Evolutionary conservation across 2,329 filamentous ascomycete genomes (phyloP), one percentile per base, ranked within the genome.

Genomic region (Paracoccidioides lutzii): DNA sequence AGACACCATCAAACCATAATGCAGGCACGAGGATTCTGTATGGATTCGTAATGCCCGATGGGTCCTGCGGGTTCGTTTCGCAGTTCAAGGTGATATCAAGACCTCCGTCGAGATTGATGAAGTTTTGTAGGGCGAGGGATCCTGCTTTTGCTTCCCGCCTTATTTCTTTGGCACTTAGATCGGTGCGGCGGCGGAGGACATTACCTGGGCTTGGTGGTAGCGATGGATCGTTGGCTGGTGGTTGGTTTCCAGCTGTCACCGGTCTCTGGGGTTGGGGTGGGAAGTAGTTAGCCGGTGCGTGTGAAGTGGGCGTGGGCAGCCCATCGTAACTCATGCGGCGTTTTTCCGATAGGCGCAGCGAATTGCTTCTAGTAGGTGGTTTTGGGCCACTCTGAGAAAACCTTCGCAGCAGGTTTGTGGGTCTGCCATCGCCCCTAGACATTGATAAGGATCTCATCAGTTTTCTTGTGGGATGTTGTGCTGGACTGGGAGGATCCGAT

Each of bases 41-140:
- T 7, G 90, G 88, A 52, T 83, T 81, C 0, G 93, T 98, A 60
- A 88, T 89, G 12, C 93, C 94, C 0, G 87, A 80, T 0, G 93
- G 91, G 63, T 98, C 90, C 59, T 82, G 83, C 46, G 87, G 81
- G 63, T 85, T 90, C 59, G 96, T 82, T 72, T 98, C 93, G 59
- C 95, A 83, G 63, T 96, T 95, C 45, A 98, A 72, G 52, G 83
- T 87, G 40, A 98, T 84, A 61, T 96, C 90, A 8, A 98, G 75
- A 0, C 89, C 90, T 35, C 85, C 86, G 66, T 93, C 82, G 0
- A 96, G 76, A 65, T 95, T 83, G 57, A 97, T 75, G 55, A 75
- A 73, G 51, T 71, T 80, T 8, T 80, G 77, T 45, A 76, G 75
- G 15, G 78, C 75, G 49, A 54, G 37, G 5, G 72, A 68, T n/a